phyloP scores from a whole-genome alignment of 108 stramenopile species.

The Cyclostephanos tholiformis region DNA sequence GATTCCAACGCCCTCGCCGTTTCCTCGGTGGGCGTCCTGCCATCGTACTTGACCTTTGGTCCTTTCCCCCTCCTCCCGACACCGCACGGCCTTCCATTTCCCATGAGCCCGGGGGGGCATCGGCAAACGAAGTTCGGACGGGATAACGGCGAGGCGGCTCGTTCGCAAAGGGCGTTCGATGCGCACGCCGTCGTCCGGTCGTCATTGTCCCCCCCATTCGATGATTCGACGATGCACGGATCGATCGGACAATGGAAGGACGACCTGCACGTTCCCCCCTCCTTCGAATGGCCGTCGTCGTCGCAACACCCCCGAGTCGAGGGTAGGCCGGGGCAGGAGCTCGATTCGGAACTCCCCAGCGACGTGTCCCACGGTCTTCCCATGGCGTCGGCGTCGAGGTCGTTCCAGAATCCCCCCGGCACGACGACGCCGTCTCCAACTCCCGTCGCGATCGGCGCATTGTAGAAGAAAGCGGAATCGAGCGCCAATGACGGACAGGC shows the following conservation, averaged over 20 bases:
- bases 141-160: constrained; percentile 49
- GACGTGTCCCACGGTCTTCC: background rate
- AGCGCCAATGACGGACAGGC: constrained; percentile 59
- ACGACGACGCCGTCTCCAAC: background rate
- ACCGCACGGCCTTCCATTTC: constrained; percentile 74
- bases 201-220: constrained; percentile 23
- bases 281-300: constrained; percentile 41
- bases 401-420: constrained; percentile 32
- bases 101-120: constrained; percentile 77
- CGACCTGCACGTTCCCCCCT: constrained; percentile 37
- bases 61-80: constrained; percentile 22
- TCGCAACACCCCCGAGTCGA: constrained; percentile 48
- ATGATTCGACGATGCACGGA: background rate
- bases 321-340: constrained; percentile 44
- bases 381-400: background rate
- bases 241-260: constrained; percentile 49
- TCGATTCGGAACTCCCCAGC: background rate
- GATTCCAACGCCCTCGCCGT: constrained; percentile 55
- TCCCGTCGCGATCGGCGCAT: background rate
- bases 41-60: constrained; percentile 83
- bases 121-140: constrained; percentile 61
- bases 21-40: constrained; percentile 77
- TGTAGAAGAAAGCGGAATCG: background rate
- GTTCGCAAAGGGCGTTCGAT: constrained; percentile 61
- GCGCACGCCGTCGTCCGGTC: constrained; percentile 57